These are phyloP conservation scores for Daedaleopsis sinensis DNA, from an alignment of 768 basidiomycete genomes.

Conservation along the genomic window DNA sequence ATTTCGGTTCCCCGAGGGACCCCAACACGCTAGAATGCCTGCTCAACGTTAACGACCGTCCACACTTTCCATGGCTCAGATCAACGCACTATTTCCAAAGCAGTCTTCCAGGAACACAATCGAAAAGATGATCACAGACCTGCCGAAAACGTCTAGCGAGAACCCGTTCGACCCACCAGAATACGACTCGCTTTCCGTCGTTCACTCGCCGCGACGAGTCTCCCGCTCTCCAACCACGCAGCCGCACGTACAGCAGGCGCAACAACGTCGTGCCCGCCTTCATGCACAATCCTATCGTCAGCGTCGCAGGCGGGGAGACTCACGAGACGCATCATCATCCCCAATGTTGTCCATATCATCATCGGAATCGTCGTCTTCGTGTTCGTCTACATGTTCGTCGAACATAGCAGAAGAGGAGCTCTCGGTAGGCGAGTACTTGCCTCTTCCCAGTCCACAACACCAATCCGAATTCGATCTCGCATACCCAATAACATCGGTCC, in stretches of 20 bases:
- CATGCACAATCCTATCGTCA: neutral
- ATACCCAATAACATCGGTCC: neutral
- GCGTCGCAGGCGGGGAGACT: too few relatives aligned
- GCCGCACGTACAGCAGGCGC: too few relatives aligned
- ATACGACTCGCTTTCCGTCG: neutral
- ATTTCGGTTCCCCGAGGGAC: too few relatives aligned
- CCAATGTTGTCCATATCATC: neutral
- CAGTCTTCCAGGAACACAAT: neutral
- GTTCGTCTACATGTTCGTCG: neutral
- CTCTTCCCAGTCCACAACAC: neutral
- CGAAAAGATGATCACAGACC: neutral
- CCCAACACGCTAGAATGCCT: too few relatives aligned
- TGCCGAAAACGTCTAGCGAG: neutral
- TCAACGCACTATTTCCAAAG: neutral
- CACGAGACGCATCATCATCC: neutral
- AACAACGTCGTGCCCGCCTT: neutral
- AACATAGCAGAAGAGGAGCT: neutral
- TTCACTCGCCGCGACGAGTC: neutral
- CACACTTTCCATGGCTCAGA: too few relatives aligned
- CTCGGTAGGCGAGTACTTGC: neutral
- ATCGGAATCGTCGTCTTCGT: neutral
- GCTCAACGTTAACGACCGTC: too few relatives aligned
- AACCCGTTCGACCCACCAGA: neutral
- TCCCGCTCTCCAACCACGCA: neutral
- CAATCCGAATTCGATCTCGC: neutral